Evolutionary conservation across 768 basidiomycete species (phyloP), one percentile per base, ranked within the genome.

Genomic region (Amanita jacksonii): DNA sequence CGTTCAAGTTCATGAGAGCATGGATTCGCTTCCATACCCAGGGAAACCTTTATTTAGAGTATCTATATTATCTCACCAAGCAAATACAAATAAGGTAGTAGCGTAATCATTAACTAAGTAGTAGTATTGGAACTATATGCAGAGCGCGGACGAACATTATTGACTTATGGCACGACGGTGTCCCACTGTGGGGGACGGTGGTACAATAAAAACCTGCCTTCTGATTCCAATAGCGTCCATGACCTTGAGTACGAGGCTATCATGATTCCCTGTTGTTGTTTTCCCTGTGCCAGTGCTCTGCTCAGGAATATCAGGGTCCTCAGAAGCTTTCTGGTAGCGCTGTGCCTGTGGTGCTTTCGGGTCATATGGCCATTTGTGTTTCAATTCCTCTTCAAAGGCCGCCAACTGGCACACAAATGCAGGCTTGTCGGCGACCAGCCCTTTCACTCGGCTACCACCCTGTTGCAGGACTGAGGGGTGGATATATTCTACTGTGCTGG

Each of bases 381-480:
- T 69, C 41, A 79, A 55, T 37, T 68, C 63, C 46, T 69, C 61
- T 55, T 83, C 81, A n/a, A 81, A 52, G 3, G 72, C 70, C 18
- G 66, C 55, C 1, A 83, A 62, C 5, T 53, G 50, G 24, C 48
- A 54, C 12, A 84, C 49, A 3, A 82, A 50, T 5, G 59, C 55
- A 1, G 74, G 73, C 45, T 74, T 55, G 13, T 61, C 55, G 32
- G 57, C 52, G 16, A 82, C 38, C 10, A 54, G 57, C 12, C 57
- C 50, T 12, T 48, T 51, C 23, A 80, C 50, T 13, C 59, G 52
- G 4, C 66, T 49, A 12, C 52, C 45, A 3, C 48, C 52, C 50
- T 78, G 81, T 27, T 68, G 56, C 28, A 76, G 52, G 1, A 77
- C 78, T 10, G 81, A 83, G 3, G 72, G 61, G 49, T 84, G 81